phyloP scores from a whole-genome alignment of 1,139 yeast species.

The Lodderomyces metapsilosis region DNA sequence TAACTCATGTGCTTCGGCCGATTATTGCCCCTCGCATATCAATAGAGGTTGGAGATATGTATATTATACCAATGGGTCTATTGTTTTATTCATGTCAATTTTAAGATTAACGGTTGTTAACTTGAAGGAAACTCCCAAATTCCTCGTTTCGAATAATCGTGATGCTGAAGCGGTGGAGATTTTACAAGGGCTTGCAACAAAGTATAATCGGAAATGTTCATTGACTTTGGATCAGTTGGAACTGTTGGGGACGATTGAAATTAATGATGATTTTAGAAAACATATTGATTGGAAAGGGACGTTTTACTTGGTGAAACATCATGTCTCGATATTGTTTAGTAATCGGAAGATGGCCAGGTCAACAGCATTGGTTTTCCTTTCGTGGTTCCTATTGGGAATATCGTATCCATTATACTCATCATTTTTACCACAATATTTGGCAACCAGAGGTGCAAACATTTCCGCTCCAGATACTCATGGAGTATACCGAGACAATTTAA shows the following conservation, averaged over 20 bases:
- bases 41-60: constrained; percentile 40
- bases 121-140: constrained; percentile 37
- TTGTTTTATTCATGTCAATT: constrained; percentile 29
- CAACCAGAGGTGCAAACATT: constrained; percentile 45
- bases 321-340: constrained; percentile 36
- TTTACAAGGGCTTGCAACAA: constrained; percentile 27
- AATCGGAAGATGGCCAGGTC: constrained; percentile 39
- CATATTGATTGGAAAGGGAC: constrained; percentile 18
- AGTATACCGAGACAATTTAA: constrained; percentile 52
- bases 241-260: constrained; percentile 26
- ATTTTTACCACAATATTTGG: constrained; percentile 49
- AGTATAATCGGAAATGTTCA: constrained; percentile 28
- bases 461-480: constrained; percentile 32
- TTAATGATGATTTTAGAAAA: constrained; percentile 19
- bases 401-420: constrained; percentile 52
- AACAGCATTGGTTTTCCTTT: constrained; percentile 36
- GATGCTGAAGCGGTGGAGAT: constrained; percentile 33
- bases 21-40: constrained; percentile 28
- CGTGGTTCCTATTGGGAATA: constrained; percentile 53
- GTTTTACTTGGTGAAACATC: constrained; percentile 18
- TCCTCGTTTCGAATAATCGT: constrained; percentile 30
- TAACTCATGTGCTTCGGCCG: constrained; percentile 25
- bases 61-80: constrained; percentile 32
- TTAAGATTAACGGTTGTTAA: constrained; percentile 25
- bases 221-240: constrained; percentile 28